Percentiles rank a stretch among this genome's conserved stretches.
phyloP scores from a whole-genome alignment of 192 early-diverging fungal species.

The Coemansia sp. region DNA sequence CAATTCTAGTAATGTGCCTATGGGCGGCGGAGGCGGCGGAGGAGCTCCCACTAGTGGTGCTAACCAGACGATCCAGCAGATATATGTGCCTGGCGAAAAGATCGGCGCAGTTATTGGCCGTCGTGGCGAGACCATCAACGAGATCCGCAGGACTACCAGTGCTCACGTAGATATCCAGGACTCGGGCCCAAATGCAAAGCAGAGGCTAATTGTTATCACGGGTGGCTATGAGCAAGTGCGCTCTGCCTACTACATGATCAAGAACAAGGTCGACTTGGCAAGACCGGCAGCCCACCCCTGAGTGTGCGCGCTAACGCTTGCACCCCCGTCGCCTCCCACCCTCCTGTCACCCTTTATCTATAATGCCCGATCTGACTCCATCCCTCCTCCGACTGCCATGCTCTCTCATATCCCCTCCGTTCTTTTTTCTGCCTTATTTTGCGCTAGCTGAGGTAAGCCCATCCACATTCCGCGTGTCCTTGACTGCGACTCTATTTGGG shows the following conservation, averaged over 20 bases:
- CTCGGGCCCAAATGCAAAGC: constrained; percentile 44
- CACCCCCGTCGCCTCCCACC: background rate
- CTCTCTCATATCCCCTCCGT: background rate
- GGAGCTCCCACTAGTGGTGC: constrained; percentile 13
- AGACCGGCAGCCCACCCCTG: constrained; percentile 28
- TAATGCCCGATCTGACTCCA: background rate
- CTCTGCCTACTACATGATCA: constrained; percentile 50
- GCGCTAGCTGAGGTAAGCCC: constrained; percentile 3
- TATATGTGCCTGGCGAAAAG: constrained; percentile 50
- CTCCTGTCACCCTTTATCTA: background rate
- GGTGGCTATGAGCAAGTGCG: constrained; percentile 55
- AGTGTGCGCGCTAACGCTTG: background rate
- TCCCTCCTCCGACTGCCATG: background rate
- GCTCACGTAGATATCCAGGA: constrained; percentile 56
- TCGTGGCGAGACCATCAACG: constrained; percentile 55
- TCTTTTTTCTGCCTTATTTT: background rate
- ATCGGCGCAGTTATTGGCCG: constrained; percentile 55
- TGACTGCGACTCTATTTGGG: background rate
- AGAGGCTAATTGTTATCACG: constrained; percentile 49
- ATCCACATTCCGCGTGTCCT: background rate
- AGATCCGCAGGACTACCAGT: constrained; percentile 42
- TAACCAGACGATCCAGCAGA: constrained; percentile 54
- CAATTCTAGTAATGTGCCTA: background rate
- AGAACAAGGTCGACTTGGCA: constrained; percentile 42
- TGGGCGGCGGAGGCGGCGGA: constrained; percentile 5